Evolutionary conservation across 2,329 filamentous ascomycete species (phyloP).

Genomic region (Phaeomoniella chlamydospora): DNA sequence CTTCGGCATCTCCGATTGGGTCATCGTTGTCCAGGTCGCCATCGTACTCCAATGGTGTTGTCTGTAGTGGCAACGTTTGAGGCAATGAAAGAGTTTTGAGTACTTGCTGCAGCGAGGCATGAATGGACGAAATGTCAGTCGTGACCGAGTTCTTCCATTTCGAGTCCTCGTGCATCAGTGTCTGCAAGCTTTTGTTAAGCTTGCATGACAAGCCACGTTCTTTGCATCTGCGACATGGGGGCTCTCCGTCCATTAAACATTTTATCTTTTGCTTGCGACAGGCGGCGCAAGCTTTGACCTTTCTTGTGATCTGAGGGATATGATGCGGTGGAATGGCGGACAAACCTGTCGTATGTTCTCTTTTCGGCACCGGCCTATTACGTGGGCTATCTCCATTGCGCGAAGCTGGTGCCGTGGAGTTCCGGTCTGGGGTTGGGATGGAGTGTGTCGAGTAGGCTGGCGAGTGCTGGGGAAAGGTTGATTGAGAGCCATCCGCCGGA

Average conservation of each 20-base stretch:
- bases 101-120: conserved; percentile 16
- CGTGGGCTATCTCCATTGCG: not conserved
- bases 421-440: not conserved
- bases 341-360: not conserved
- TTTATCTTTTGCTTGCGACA: conserved; percentile 39
- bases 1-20: conserved; percentile 27
- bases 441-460: not conserved
- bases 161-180: conserved; percentile 31
- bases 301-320: conserved; percentile 19
- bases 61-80: conserved; percentile 19
- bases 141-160: conserved; percentile 24
- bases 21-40: conserved; percentile 19
- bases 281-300: conserved; percentile 35
- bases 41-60: conserved; percentile 12
- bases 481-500: not conserved
- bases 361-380: not conserved
- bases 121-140: conserved; percentile 15
- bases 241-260: conserved; percentile 36
- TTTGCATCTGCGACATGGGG: conserved; percentile 33
- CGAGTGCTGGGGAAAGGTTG: not conserved
- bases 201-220: conserved; percentile 35
- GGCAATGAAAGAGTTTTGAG: conserved; percentile 23
- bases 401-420: not conserved
- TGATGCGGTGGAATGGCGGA: conserved; percentile 2
- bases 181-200: conserved; percentile 36